Evolutionary conservation across 345 rosid species (phyloP), one percentile per base, ranked within the genome.

Genomic region (Boechera divaricarpa): DNA sequence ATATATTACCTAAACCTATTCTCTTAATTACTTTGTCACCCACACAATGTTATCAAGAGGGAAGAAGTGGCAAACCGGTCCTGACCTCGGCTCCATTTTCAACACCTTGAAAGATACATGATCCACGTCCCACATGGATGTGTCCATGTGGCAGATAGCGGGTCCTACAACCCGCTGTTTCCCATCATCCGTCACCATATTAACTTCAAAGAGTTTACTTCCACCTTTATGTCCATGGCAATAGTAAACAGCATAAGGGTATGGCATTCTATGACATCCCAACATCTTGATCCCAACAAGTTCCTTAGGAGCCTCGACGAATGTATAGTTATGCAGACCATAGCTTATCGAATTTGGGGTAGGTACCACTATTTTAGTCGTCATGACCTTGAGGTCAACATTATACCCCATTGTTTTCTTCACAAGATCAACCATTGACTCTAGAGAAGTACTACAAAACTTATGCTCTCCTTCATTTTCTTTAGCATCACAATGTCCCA

Each of bases 121-220:
- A 16, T 86, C 85, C 5, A 4, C 47, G 56, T 85, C 73, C 98
- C 97, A 91, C 55, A 67, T 80, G 16, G 97, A 86, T 3, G 96
- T 91, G 53, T 94, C 90, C 96, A 88, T 86, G 77, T 91, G 98
- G 45, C 97, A 94, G 9, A 87, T 84, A 2, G 82, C 96, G 0
- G 65, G 69, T 32, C 94, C 92, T 12, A 85, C 72, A 3, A 90
- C 85, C 10, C 35, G 70, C 6, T 81, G 90, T 44, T 10, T 77
- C 6, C 91, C 89, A 78, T 83, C 74, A 6, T 86, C 93, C 3
- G 84, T 80, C 11, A 77, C 80, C n/a, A 90, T 29, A 3, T 69
- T 69, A 51, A 89, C 47, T 76, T 83, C 75, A 64, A 80, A 89
- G 15, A 85, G 31, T 74, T 56, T 84, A 21, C 59, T 84, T 33